These are phyloP conservation scores for Trichoderma sp. DNA, from an alignment of 2,329 filamentous ascomycete species.

Conservation along the genomic window DNA sequence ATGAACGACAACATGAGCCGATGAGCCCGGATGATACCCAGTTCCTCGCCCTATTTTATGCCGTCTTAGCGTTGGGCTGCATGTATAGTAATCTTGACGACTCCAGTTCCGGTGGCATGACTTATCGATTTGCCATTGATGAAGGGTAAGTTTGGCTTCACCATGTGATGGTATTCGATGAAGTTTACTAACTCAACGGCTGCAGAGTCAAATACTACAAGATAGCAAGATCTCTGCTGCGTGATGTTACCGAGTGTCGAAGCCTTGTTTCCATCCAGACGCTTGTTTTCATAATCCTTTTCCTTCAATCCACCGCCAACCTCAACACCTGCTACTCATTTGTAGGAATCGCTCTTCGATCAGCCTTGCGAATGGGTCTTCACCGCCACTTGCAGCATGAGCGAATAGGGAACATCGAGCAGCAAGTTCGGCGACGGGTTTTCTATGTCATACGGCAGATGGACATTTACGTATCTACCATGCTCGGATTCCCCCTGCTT, in stretches of 20 bases:
- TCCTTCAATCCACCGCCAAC: constrained; percentile 75
- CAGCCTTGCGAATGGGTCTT: constrained; percentile 72
- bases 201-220: constrained; percentile 71
- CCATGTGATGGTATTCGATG: neutral
- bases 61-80: constrained; percentile 68
- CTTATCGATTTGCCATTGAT: constrained; percentile 51
- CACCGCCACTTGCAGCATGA: constrained; percentile 69
- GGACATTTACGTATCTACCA: constrained; percentile 66
- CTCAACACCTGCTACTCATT: constrained; percentile 78
- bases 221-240: constrained; percentile 61
- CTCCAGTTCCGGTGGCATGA: constrained; percentile 44
- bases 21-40: constrained; percentile 63
- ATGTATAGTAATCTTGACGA: constrained; percentile 64
- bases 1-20: constrained; percentile 62
- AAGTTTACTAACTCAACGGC: neutral
- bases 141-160: constrained; percentile 47
- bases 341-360: constrained; percentile 72
- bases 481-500: constrained; percentile 64
- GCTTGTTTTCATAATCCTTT: constrained; percentile 76
- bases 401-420: constrained; percentile 60
- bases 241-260: constrained; percentile 66
- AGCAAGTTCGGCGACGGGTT: constrained; percentile 60
- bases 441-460: constrained; percentile 69
- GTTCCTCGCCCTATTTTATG: constrained; percentile 69
- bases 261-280: constrained; percentile 73